Evolutionary conservation across 106 monocot genomes (phyloP).

Genomic region (Gastrodia elata): DNA sequence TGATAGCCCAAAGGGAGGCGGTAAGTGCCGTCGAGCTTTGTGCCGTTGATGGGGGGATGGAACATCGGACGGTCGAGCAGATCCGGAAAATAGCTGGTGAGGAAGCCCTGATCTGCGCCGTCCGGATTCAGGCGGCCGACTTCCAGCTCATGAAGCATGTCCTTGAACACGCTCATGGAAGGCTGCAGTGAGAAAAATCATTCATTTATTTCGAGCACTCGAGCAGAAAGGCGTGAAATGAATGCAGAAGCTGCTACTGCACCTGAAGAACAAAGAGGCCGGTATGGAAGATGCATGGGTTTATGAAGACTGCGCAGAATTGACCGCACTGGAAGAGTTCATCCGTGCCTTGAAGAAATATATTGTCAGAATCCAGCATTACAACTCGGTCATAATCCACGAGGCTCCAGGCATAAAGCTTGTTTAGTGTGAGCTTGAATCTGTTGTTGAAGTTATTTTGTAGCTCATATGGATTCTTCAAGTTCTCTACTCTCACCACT

Average conservation of each 20-base stretch:
- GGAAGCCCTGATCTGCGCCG: conserved; percentile 76
- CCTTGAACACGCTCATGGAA: conserved; percentile 46
- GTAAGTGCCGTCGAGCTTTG: conserved; percentile 50
- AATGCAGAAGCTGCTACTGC: conserved; percentile 25
- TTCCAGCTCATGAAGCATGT: conserved; percentile 77
- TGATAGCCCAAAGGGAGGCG: conserved; percentile 70
- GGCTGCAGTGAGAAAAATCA: conserved; percentile 26
- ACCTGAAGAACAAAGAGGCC: conserved; percentile 85
- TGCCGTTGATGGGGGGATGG: conserved; percentile 50
- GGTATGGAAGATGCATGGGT: conserved; percentile 81
- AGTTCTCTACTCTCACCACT: conserved; percentile 35
- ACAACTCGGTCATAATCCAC: conserved; percentile 67
- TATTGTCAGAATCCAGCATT: conserved; percentile 74
- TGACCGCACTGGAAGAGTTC: conserved; percentile 82
- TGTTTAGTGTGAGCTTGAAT: conserved; percentile 49
- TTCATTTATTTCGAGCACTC: background rate
- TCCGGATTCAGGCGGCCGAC: conserved; percentile 50
- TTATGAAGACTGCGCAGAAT: conserved; percentile 83
- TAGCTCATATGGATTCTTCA: conserved; percentile 46
- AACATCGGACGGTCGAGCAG: conserved; percentile 63
- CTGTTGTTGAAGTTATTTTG: conserved; percentile 39
- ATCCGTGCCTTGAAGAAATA: conserved; percentile 63
- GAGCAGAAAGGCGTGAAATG: background rate
- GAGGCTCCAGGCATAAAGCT: conserved; percentile 61
- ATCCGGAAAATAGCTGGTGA: conserved; percentile 58